Percentiles rank a stretch among this genome's conserved stretches.
phyloP scores from a whole-genome alignment of 768 basidiomycete genomes.

The Hydnum rufescens region DNA sequence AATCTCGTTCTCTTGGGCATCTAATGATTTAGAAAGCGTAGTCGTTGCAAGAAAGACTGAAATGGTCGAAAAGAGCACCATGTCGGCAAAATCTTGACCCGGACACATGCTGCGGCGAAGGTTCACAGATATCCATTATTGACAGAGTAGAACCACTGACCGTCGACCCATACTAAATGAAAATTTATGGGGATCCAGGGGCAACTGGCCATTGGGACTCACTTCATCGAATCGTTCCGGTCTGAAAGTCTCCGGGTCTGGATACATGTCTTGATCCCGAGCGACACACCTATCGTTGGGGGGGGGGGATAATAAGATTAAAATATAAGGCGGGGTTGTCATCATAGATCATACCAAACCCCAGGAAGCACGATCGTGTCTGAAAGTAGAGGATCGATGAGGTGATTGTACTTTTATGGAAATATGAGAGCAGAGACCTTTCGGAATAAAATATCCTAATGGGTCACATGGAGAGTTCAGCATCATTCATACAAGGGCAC shows the following conservation, averaged over 20 bases:
- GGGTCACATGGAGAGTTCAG: too few relatives aligned
- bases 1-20: constrained; percentile 11
- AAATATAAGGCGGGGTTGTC: too few relatives aligned
- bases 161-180: constrained; percentile 1
- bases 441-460: background rate
- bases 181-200: background rate
- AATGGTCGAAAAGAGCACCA: constrained; percentile 15
- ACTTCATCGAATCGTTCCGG: constrained; percentile 1
- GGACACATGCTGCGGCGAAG: constrained; percentile 5
- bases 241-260: constrained; percentile 3
- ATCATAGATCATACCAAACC: background rate
- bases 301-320: background rate
- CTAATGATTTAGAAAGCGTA: constrained; percentile 10
- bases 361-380: background rate
- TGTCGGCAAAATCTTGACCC: constrained; percentile 18
- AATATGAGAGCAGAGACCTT: background rate
- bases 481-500: background rate
- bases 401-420: background rate
- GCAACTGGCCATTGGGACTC: background rate
- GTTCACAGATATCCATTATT: too few relatives aligned
- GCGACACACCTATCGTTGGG: constrained; percentile 4
- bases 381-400: background rate
- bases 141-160: background rate
- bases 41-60: constrained; percentile 12
- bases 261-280: constrained; percentile 1